These are phyloP conservation scores for Lachnellula willkommii DNA, from an alignment of 2,329 filamentous ascomycete genomes.

Conservation along the genomic window DNA sequence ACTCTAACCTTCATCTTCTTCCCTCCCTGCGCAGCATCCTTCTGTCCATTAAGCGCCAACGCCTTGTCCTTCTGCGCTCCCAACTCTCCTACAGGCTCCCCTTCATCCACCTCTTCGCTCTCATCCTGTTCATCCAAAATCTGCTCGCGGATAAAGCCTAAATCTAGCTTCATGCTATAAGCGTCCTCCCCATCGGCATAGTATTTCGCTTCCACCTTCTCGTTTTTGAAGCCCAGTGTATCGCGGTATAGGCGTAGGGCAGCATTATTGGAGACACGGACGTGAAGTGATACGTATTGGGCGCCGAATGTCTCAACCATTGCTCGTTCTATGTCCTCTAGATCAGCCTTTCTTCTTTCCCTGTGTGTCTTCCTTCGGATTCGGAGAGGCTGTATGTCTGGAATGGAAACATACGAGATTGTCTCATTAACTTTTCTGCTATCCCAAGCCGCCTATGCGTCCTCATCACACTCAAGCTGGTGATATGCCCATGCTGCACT, in stretches of 20 bases:
- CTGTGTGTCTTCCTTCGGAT: not conserved
- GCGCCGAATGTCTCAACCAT: constrained; percentile 95
- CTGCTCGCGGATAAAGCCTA: constrained; percentile 52
- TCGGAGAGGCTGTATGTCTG: not conserved
- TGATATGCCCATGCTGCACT: constrained; percentile 92
- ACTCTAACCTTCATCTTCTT: constrained; percentile 82
- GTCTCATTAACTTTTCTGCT: constrained; percentile 95
- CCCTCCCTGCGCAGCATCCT: constrained; percentile 42
- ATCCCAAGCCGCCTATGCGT: constrained; percentile 88
- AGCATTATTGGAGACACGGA: constrained; percentile 87
- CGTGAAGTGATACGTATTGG: constrained; percentile 90
- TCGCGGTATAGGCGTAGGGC: constrained; percentile 89
- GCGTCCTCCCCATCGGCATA: constrained; percentile 98
- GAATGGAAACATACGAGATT: constrained; percentile 65
- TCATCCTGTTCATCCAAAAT: constrained; percentile 44
- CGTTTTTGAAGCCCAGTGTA: constrained; percentile 82
- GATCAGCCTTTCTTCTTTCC: constrained; percentile 10
- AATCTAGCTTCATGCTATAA: constrained; percentile 85
- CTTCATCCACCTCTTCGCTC: constrained; percentile 53
- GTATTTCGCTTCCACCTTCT: constrained; percentile 83
- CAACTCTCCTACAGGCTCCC: constrained; percentile 63
- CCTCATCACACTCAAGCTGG: constrained; percentile 89
- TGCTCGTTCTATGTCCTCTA: constrained; percentile 62
- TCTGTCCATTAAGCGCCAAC: constrained; percentile 43
- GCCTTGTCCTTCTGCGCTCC: constrained; percentile 42